Evolutionary conservation across 2,329 filamentous ascomycete species (phyloP), one percentile per base, ranked within the genome.

Genomic region (Coccinonectria pachysandricola): DNA sequence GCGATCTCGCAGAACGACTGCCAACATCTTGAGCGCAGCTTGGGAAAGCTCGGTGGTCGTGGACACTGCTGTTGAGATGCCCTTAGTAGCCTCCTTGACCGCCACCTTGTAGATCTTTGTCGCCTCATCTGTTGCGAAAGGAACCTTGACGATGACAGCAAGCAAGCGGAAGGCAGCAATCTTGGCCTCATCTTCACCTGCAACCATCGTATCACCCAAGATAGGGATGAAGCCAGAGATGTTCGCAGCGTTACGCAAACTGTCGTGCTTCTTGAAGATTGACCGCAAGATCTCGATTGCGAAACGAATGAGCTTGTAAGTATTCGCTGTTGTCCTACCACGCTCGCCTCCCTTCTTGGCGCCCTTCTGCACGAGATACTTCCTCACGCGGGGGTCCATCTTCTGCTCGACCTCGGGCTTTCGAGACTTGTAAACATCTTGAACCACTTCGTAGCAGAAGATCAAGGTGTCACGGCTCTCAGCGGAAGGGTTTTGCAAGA

Each of bases 401-500:
- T 68, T 72, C n/a, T 57, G 53, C 37, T 65, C 62, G 12, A 52
- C 59, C 46, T 60, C 50, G 6, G 60, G 64, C 41, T 64, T 70
- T 28, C 68, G 64, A 31, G 70, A 71, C 33, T 71, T 72, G 53
- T 94, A 92, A 1, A 84, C 81, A 36, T 87, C 79, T 48, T 92
- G 82, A 20, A 96, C 82, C 23, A 96, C 71, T 52, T 96, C 85
- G 50, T 94, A 96, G 52, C 87, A 94, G 54, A 98, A 95, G 0
- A 94, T 62, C n/a, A 98, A 61, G 20, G 88, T 77, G 39, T 94
- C 84, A 24, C 79, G 75, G 42, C 75, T 83, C 37, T 80, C 75
- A 0, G 84, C 78, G 0, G 76, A 78, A 3, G 79, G 66, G 42
- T 98, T 98, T 37, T 82, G 78, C 15, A 92, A 56, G 4, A 98